Evolutionary conservation across 1,139 yeast species (phyloP).

Genomic region (Kodamaea arcana): DNA sequence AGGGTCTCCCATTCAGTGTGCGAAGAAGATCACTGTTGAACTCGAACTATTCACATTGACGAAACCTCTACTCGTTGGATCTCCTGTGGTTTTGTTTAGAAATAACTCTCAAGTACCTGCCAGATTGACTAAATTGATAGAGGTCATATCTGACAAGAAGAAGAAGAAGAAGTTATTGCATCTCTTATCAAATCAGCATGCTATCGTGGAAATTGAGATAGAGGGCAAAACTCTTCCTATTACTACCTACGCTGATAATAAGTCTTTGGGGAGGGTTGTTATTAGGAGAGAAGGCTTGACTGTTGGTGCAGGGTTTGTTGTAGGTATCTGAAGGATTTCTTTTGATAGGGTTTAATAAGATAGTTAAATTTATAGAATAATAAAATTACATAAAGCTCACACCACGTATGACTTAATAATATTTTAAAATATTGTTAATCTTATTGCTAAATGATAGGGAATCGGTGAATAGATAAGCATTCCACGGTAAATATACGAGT

Average conservation of each 20-base stretch:
- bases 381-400: no score
- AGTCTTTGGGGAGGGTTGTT: conserved; percentile 74
- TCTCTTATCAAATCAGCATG: conserved; percentile 68
- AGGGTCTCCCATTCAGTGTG: conserved; percentile 44
- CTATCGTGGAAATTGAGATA: conserved; percentile 65
- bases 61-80: conserved; percentile 76
- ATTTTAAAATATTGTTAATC: no score
- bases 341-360: no score
- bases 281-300: conserved; percentile 83
- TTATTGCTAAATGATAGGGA: no score
- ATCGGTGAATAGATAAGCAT: no score
- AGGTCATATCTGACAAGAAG: conserved; percentile 42
- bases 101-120: conserved; percentile 80
- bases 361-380: no score
- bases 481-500: no score
- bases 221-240: conserved; percentile 55
- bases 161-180: conserved; percentile 62
- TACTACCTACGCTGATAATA: conserved; percentile 54
- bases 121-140: conserved; percentile 54
- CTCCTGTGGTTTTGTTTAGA: conserved; percentile 77
- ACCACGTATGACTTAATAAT: no score
- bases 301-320: conserved; percentile 78
- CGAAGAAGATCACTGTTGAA: conserved; percentile 50
- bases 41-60: conserved; percentile 66
- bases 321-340: no score